Conservation (phyloP, 805 yeast genomes). For the Torulaspora quercuum region DNA sequence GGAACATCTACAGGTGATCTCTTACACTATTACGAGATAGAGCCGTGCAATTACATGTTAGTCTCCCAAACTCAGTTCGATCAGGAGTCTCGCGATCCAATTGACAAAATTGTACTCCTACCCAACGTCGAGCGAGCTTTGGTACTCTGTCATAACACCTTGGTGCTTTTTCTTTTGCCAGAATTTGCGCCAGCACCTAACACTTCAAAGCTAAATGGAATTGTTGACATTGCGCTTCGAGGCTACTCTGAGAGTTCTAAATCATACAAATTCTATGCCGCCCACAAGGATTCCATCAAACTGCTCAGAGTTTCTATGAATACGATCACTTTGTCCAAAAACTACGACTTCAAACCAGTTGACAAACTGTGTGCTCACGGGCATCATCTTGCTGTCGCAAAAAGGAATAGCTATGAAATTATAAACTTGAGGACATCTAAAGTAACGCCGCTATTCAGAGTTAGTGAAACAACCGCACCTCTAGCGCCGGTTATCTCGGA, state of each 20-base stretch:
- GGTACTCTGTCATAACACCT: slow-evolving; percentile 20
- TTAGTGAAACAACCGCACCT: slow-evolving; percentile 26
- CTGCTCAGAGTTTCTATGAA: slow-evolving; percentile 16
- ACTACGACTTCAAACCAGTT: slow-evolving; percentile 18
- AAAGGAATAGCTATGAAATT: slow-evolving; percentile 27
- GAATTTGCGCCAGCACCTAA: slow-evolving; percentile 38
- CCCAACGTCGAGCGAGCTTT: slow-evolving; percentile 33
- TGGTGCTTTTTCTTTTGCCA: slow-evolving; percentile 32
- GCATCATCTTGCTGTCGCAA: slow-evolving; percentile 24
- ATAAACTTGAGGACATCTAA: slow-evolving; percentile 19
- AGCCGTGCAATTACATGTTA: slow-evolving; percentile 30
- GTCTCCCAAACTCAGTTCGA: slow-evolving; percentile 33
- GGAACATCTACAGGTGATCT: slow-evolving; percentile 34
- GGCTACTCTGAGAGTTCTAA: slow-evolving; percentile 18
- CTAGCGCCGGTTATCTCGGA: slow-evolving; percentile 27
- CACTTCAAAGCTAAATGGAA: slow-evolving; percentile 14
- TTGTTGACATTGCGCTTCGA: slow-evolving; percentile 23
- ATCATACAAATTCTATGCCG: slow-evolving; percentile 19
- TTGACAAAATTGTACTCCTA: slow-evolving; percentile 28
- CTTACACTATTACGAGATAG: slow-evolving; percentile 36
- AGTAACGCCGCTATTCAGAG: slow-evolving; percentile 27
- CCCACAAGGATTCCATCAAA: slow-evolving; percentile 16
- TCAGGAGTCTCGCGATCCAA: slow-evolving; percentile 15
- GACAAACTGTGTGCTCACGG: slow-evolving; percentile 18
- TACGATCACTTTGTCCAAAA: slow-evolving; percentile 10